Evolutionary conservation across 371 early-diverging fungal genomes (phyloP), one percentile per base, ranked within the genome.

Genomic region (Conidiobolus incongruus): DNA sequence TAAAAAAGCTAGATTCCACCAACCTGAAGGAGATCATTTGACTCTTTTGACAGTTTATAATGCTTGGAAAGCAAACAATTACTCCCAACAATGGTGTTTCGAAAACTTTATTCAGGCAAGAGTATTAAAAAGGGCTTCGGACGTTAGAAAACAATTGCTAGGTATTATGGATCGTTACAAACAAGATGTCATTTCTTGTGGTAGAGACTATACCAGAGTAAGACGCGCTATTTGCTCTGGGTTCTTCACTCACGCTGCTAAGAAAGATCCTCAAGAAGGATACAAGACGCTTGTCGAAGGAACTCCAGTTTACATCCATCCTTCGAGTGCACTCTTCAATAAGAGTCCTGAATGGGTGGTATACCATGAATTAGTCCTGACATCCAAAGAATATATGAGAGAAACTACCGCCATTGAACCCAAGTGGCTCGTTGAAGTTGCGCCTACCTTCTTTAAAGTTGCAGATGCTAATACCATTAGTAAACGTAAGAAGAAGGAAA

Each of bases 361-460:
- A 91, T 98, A 97, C 63, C 87, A 95, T 55, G 91, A 91, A 65
- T 66, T 96, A 46, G 89, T 94, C 19, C 66, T 93, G 65, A 95
- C 95, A 32, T 84, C 86, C 8, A 91, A 86, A 59, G 96, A 97
- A 63, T 97, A 94, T 54, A 96, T 96, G 93, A 77, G 89, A 40
- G 88, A 89, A 61, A 87, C 89, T 3, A 80, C 90, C 12, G 82
- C 89, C 1, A 83, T 99, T 44, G 93, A 93, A 51, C 88, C 90
- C 3, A 86, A 90, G 50, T 97, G 98, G 98, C 64, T 97, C 32
- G 77, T 86, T 10, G 96, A 97, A 58, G 84, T 83, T 4, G 94
- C 94, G 2, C 97, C 97, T 22, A 89, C 81, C 6, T 95, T 91
- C 68, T 95, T 91, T 70, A 76, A 78, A 53, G 68, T 76, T 22